Conservation (phyloP, 495 filamentous ascomycete genomes). For the Aspergillus sparsus region DNA sequence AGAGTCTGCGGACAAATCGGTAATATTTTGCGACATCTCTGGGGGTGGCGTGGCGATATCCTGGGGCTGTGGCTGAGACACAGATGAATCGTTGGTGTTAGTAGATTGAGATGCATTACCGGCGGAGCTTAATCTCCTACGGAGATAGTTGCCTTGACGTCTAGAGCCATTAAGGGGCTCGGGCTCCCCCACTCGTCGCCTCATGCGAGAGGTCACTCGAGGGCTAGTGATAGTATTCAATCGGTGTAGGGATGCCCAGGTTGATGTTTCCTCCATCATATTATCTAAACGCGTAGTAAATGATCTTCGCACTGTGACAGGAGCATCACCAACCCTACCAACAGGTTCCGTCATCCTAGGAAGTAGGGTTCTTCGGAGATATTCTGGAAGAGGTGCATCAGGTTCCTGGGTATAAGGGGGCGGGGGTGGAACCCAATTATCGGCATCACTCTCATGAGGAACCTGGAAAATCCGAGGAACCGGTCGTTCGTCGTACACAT, state of each 20-base stretch:
- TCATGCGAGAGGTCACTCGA: slow-evolving; percentile 25
- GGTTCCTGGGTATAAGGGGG: slow-evolving; percentile 78
- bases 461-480: slow-evolving; percentile 39
- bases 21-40: slow-evolving; percentile 1
- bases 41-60: slow-evolving; percentile 1
- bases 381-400: slow-evolving; percentile 59
- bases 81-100: slow-evolving; percentile 8
- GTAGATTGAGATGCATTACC: slow-evolving; percentile 5
- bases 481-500: slow-evolving; percentile 19
- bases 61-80: background rate
- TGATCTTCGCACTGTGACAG: slow-evolving; percentile 25
- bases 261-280: slow-evolving; percentile 22
- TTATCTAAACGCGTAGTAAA: slow-evolving; percentile 30
- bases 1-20: slow-evolving; percentile 7
- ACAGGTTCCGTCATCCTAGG: slow-evolving; percentile 27
- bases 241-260: slow-evolving; percentile 37
- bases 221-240: slow-evolving; percentile 33
- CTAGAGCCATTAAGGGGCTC: slow-evolving; percentile 16
- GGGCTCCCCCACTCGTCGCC: slow-evolving; percentile 26
- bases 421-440: slow-evolving; percentile 93
- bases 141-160: slow-evolving; percentile 19
- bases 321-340: slow-evolving; percentile 13
- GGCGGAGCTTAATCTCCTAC: slow-evolving; percentile 14
- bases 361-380: slow-evolving; percentile 44
- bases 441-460: slow-evolving; percentile 86